Evolutionary conservation across 2,329 filamentous ascomycete genomes (phyloP).

Genomic region (Pseudogymnoascus sp.): DNA sequence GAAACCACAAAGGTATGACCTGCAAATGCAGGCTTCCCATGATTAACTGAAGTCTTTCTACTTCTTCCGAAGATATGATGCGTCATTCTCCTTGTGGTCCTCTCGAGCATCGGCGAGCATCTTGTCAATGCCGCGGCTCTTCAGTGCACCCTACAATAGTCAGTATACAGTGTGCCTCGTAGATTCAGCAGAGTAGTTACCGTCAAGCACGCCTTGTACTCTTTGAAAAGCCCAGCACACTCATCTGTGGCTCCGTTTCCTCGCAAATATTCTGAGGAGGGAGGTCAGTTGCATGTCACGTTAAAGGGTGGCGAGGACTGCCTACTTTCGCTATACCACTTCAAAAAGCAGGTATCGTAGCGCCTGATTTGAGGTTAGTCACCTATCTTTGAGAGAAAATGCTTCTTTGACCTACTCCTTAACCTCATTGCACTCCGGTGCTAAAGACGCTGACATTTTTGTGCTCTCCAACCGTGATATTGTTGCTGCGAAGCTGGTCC

Average conservation of each 20-base stretch:
- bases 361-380: slow-evolving; percentile 45
- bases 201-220: slow-evolving; percentile 79
- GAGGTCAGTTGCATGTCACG: slow-evolving; percentile 14
- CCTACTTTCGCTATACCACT: slow-evolving; percentile 99
- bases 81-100: slow-evolving; percentile 81
- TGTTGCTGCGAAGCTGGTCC: background rate
- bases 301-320: slow-evolving; percentile 15
- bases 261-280: slow-evolving; percentile 71
- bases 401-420: slow-evolving; percentile 64
- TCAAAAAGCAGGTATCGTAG: slow-evolving; percentile 95
- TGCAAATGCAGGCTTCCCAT: background rate
- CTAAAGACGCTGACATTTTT: slow-evolving; percentile 86
- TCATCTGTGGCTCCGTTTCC: slow-evolving; percentile 76
- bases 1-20: background rate
- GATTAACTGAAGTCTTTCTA: background rate
- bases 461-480: background rate
- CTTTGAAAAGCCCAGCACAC: slow-evolving; percentile 75
- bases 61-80: slow-evolving; percentile 52
- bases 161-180: slow-evolving; percentile 4
- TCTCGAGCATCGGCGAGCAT: slow-evolving; percentile 87
- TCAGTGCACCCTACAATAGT: slow-evolving; percentile 63
- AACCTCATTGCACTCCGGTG: slow-evolving; percentile 87
- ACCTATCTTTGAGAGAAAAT: slow-evolving; percentile 13
- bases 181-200: slow-evolving; percentile 39
- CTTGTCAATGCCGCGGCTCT: slow-evolving; percentile 83